Percentiles rank a stretch among this genome's conserved stretches.
Evolutionary conservation across 192 early-diverging fungal species (phyloP).

Genomic region (Coemansia sp.): DNA sequence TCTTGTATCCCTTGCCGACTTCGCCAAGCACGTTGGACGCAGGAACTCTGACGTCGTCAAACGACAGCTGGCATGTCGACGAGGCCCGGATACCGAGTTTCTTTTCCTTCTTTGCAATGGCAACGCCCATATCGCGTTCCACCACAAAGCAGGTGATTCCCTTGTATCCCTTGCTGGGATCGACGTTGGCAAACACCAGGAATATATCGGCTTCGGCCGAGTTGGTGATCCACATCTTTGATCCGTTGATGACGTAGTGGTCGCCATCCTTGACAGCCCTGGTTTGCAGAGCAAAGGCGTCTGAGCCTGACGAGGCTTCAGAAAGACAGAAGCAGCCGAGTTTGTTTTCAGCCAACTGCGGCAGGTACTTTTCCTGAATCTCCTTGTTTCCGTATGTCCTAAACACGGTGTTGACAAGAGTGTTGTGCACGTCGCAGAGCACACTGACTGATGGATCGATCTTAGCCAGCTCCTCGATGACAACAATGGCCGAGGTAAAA

Average conservation of each 20-base stretch:
- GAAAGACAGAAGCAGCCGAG: conserved; percentile 95
- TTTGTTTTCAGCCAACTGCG: conserved; percentile 75
- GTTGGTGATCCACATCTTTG: conserved; percentile 96
- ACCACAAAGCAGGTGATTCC: conserved; percentile 97
- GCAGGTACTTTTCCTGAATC: conserved; percentile 81
- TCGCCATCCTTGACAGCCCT: conserved; percentile 83
- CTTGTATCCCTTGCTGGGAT: conserved; percentile 90
- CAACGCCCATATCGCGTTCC: conserved; percentile 88
- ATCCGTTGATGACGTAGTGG: conserved; percentile 85
- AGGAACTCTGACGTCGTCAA: conserved; percentile 90
- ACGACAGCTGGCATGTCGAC: conserved; percentile 89
- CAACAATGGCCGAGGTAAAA: conserved; percentile 81
- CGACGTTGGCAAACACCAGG: conserved; percentile 97
- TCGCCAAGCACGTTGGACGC: conserved; percentile 86
- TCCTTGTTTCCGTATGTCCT: conserved; percentile 74
- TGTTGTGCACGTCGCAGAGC: conserved; percentile 96
- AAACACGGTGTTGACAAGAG: conserved; percentile 92
- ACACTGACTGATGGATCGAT: conserved; percentile 91
- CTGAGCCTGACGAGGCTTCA: conserved; percentile 88
- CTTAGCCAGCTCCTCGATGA: conserved; percentile 92
- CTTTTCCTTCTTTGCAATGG: conserved; percentile 93
- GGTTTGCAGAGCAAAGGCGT: conserved; percentile 91
- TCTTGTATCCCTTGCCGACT: conserved; percentile 97
- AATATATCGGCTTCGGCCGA: conserved; percentile 95
- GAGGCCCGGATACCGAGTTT: conserved; percentile 98